phyloP scores from a whole-genome alignment of 176 grass and related monocot genomes.

The Lolium multiflorum region DNA sequence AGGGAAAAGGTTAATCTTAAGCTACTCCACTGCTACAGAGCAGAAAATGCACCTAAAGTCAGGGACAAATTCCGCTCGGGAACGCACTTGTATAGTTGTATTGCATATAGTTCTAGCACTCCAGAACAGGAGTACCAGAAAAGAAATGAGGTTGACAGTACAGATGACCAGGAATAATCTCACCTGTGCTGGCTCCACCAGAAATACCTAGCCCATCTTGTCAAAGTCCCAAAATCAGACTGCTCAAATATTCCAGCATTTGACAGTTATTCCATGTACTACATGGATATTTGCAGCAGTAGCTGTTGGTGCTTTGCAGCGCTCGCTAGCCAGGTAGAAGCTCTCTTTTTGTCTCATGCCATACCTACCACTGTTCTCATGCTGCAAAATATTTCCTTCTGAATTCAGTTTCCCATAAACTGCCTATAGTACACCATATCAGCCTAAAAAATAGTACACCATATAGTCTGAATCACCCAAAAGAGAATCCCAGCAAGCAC shows the following conservation, averaged over 20 bases:
- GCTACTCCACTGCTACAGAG: neutral
- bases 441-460: constrained; percentile 43
- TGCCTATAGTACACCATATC: constrained; percentile 55
- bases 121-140: neutral
- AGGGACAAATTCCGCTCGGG: neutral
- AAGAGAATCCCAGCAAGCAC: constrained; percentile 48
- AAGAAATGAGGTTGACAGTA: neutral
- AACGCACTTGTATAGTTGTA: neutral
- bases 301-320: constrained; percentile 32
- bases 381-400: constrained; percentile 23
- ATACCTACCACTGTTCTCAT: constrained; percentile 37
- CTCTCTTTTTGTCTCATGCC: constrained; percentile 34
- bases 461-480: constrained; percentile 50
- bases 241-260: constrained; percentile 43
- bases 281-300: constrained; percentile 14
- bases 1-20: neutral
- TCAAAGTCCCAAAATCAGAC: constrained; percentile 31
- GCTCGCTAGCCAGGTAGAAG: constrained; percentile 27
- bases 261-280: constrained; percentile 34
- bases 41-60: neutral
- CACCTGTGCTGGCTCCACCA: constrained; percentile 10
- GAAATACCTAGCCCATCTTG: constrained; percentile 33
- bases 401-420: constrained; percentile 7
- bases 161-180: constrained; percentile 30
- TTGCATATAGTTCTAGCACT: neutral